A percentile compares a stretch with the other conserved stretches of the same genome.
phyloP scores from a whole-genome alignment of 352 stramenopile species.

The Pythium dissimile region DNA sequence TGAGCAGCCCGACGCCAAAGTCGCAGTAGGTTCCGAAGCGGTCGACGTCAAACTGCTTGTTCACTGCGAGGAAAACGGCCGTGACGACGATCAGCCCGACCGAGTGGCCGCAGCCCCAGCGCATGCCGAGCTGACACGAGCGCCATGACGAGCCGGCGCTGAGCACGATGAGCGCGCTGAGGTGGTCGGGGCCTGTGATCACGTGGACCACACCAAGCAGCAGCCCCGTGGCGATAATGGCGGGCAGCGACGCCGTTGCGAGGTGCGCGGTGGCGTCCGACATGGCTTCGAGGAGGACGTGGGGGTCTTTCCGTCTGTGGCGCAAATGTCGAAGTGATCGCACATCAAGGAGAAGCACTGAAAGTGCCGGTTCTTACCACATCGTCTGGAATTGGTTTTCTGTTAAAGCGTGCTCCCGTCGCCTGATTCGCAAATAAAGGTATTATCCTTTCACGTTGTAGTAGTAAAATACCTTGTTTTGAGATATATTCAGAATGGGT shows the following conservation, averaged over 20 bases:
- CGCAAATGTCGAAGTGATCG: slow-evolving; percentile 1
- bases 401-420: neutral
- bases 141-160: slow-evolving; percentile 59
- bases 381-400: neutral
- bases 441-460: neutral
- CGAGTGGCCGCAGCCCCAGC: slow-evolving; percentile 83
- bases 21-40: slow-evolving; percentile 48
- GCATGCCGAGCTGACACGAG: slow-evolving; percentile 73
- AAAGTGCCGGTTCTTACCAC: neutral
- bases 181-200: slow-evolving; percentile 74
- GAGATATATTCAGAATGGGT: neutral
- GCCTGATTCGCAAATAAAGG: neutral
- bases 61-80: slow-evolving; percentile 48
- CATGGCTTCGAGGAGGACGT: neutral
- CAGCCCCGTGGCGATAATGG: slow-evolving; percentile 43
- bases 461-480: neutral
- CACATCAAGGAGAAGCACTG: neutral
- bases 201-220: slow-evolving; percentile 47
- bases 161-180: slow-evolving; percentile 83
- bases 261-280: slow-evolving; percentile 12
- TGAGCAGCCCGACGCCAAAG: slow-evolving; percentile 49
- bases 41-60: slow-evolving; percentile 39
- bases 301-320: neutral
- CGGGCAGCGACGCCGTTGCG: slow-evolving; percentile 22
- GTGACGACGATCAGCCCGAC: slow-evolving; percentile 71